These are phyloP conservation scores for Talaromyces verruculosus DNA, from an alignment of 2,329 filamentous ascomycete species.

Conservation along the genomic window DNA sequence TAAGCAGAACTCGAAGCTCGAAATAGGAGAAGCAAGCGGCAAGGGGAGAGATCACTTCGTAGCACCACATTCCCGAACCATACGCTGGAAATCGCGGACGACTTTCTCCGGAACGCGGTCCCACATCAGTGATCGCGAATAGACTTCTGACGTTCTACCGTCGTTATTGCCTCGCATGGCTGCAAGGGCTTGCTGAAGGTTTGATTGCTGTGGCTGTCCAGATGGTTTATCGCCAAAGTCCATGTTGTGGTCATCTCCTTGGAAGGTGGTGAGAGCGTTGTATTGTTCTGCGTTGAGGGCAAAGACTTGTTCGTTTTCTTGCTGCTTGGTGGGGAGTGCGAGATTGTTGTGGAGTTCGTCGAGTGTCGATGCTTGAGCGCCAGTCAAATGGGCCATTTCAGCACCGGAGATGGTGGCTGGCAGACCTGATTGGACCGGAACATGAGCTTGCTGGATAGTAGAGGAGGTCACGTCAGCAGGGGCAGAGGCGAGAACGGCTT, in stretches of 20 bases:
- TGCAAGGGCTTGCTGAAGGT: slow-evolving; percentile 65
- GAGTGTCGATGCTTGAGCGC: slow-evolving; percentile 46
- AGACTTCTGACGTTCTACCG: slow-evolving; percentile 72
- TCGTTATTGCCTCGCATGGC: slow-evolving; percentile 65
- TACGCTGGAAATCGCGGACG: slow-evolving; percentile 86
- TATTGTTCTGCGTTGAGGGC: slow-evolving; percentile 83
- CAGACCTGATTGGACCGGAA: slow-evolving; percentile 31
- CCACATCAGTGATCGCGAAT: slow-evolving; percentile 89
- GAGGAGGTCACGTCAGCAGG: slow-evolving; percentile 49
- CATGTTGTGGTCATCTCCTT: slow-evolving; percentile 43
- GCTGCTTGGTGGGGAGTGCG: slow-evolving; percentile 74
- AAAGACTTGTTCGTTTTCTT: slow-evolving; percentile 85
- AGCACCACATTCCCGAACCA: slow-evolving; percentile 71
- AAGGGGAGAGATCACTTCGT: slow-evolving; percentile 12
- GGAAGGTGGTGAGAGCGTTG: slow-evolving; percentile 75
- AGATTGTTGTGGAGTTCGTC: slow-evolving; percentile 67
- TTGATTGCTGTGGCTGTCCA: slow-evolving; percentile 39
- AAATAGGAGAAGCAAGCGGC: background rate
- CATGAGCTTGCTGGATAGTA: slow-evolving; percentile 46
- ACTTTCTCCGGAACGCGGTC: slow-evolving; percentile 91
- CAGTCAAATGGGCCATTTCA: slow-evolving; percentile 43
- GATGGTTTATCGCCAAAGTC: slow-evolving; percentile 33
- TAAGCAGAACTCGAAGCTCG: slow-evolving; percentile 2
- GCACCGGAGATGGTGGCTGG: slow-evolving; percentile 39
- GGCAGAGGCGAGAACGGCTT: slow-evolving; percentile 46